These are phyloP conservation scores for Scleromitrula shiraiana DNA, from an alignment of 2,329 filamentous ascomycete genomes.

Conservation along the genomic window DNA sequence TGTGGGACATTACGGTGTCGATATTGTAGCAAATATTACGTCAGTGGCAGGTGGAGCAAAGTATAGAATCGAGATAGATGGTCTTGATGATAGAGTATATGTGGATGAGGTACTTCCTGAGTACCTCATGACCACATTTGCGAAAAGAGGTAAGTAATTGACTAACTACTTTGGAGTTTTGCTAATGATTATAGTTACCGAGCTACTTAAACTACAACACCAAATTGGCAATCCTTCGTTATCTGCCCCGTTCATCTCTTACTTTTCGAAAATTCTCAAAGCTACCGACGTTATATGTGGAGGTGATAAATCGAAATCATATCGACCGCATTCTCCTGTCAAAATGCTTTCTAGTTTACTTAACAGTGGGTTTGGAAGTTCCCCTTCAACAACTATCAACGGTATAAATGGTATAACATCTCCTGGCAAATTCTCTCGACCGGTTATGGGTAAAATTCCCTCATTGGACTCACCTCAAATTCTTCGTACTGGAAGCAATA, in stretches of 20 bases:
- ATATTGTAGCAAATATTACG: conserved; percentile 60
- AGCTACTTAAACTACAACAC: conserved; percentile 64
- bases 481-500: conserved; percentile 24
- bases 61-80: conserved; percentile 51
- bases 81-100: conserved; percentile 62
- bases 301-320: conserved; percentile 57
- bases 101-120: conserved; percentile 65
- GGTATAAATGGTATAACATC: conserved; percentile 24
- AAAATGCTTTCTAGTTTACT: conserved; percentile 84
- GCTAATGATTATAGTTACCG: conserved; percentile 51
- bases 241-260: conserved; percentile 62
- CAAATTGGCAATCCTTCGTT: conserved; percentile 56
- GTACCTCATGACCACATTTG: conserved; percentile 67
- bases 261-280: conserved; percentile 69
- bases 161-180: neutral
- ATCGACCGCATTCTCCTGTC: conserved; percentile 76
- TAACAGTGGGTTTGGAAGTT: conserved; percentile 45
- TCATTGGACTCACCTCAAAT: conserved; percentile 30
- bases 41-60: conserved; percentile 41
- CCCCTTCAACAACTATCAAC: conserved; percentile 31
- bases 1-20: conserved; percentile 59
- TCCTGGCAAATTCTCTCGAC: conserved; percentile 22
- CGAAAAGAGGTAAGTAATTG: conserved; percentile 55
- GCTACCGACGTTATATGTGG: conserved; percentile 57
- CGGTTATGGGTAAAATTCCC: conserved; percentile 35